Conservation (phyloP, 768 basidiomycete genomes). For the Boletus rubescentipes region DNA sequence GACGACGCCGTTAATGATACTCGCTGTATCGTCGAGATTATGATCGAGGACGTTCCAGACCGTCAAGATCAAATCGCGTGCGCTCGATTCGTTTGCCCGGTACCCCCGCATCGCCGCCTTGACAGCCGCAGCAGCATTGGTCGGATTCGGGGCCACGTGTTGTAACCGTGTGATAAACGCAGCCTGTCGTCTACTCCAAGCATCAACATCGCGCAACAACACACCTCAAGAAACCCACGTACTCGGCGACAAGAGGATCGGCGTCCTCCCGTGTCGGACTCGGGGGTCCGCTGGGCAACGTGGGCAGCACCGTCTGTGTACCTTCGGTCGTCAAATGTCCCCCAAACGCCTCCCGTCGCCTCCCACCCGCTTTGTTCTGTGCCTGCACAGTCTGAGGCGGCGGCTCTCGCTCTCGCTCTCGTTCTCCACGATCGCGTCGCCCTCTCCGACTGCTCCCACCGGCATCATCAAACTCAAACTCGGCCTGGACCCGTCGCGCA, state of each 20-base stretch:
- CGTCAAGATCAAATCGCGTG: slow-evolving; percentile 83
- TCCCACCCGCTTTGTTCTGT: slow-evolving; percentile 32
- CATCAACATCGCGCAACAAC: neutral
- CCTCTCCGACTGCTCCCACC: slow-evolving; percentile 45
- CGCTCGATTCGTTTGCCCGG: slow-evolving; percentile 69
- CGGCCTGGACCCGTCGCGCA: slow-evolving; percentile 61
- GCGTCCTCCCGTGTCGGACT: slow-evolving; percentile 41
- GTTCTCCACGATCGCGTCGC: slow-evolving; percentile 44
- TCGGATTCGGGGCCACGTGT: slow-evolving; percentile 54
- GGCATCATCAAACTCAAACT: slow-evolving; percentile 67
- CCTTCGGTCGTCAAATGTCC: slow-evolving; percentile 50
- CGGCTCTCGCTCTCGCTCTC: slow-evolving; percentile 50
- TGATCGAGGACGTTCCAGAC: slow-evolving; percentile 78
- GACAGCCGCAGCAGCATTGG: slow-evolving; percentile 57
- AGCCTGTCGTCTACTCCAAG: slow-evolving; percentile 58
- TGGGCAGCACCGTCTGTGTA: slow-evolving; percentile 10
- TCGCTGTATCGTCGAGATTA: slow-evolving; percentile 70
- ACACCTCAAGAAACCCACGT: slow-evolving; percentile 22
- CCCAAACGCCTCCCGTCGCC: slow-evolving; percentile 64
- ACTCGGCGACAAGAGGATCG: slow-evolving; percentile 60
- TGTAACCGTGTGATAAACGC: slow-evolving; percentile 65
- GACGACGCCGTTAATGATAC: slow-evolving; percentile 69
- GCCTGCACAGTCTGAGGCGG: slow-evolving; percentile 23
- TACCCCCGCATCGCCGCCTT: slow-evolving; percentile 80
- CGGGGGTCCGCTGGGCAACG: slow-evolving; percentile 27